A percentile compares a stretch with the other conserved stretches of the same genome.
phyloP scores from a whole-genome alignment of 2,329 filamentous ascomycete genomes.

The Aspergillus sp. region DNA sequence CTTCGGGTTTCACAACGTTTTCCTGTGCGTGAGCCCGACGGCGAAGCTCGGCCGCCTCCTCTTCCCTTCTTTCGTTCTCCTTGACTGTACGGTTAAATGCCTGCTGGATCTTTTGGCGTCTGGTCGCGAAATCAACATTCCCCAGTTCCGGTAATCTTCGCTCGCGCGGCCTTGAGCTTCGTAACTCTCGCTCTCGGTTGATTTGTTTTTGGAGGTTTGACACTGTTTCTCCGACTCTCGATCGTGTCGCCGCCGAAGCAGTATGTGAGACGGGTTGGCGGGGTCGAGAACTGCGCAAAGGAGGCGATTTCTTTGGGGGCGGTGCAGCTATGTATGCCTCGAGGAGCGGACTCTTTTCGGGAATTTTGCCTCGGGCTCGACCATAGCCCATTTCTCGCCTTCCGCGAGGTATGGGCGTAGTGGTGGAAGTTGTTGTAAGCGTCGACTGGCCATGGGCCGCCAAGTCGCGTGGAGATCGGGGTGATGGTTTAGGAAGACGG shows the following conservation, averaged over 20 bases:
- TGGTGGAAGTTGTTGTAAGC: conserved; percentile 18
- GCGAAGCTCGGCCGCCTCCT: conserved; percentile 58
- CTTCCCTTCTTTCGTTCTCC: conserved; percentile 65
- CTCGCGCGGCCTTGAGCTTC: conserved; percentile 40
- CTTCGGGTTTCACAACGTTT: conserved; percentile 52
- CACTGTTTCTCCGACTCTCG: conserved; percentile 65
- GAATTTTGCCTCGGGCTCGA: conserved; percentile 40
- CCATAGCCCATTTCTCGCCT: conserved; percentile 39
- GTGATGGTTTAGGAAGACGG: conserved; percentile 46
- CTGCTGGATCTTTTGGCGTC: conserved; percentile 79
- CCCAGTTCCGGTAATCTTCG: conserved; percentile 65
- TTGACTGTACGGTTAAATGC: conserved; percentile 85
- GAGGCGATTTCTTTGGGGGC: conserved; percentile 74
- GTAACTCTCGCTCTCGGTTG: conserved; percentile 36
- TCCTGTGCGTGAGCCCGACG: conserved; percentile 46
- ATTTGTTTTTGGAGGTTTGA: conserved; percentile 46
- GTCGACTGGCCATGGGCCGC: conserved; percentile 33
- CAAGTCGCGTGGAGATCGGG: conserved; percentile 34
- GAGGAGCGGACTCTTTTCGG: conserved; percentile 62
- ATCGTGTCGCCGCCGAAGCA: conserved; percentile 71
- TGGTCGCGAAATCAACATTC: conserved; percentile 82
- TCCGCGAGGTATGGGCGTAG: conserved; percentile 39
- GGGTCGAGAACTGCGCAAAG: conserved; percentile 79
- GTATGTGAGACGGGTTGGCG: conserved; percentile 76
- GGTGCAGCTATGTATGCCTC: conserved; percentile 76